Evolutionary conservation across 2,329 filamentous ascomycete genomes (phyloP).

Genomic region (Emmonsiellopsis sp.): DNA sequence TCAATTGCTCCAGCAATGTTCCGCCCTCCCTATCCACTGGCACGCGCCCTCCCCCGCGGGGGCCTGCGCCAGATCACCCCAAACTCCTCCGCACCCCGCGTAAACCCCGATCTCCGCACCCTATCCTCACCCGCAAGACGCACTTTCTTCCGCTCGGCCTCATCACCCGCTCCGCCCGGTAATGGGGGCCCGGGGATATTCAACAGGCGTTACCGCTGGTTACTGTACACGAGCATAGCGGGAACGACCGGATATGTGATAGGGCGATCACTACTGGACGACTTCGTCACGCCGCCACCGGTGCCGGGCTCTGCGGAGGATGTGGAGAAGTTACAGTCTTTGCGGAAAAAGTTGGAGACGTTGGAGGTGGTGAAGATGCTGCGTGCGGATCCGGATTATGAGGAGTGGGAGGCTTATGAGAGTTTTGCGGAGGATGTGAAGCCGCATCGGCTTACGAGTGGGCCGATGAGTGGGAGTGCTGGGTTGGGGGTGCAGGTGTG

Average conservation of each 20-base stretch:
- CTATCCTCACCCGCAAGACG: neutral
- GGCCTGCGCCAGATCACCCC: neutral
- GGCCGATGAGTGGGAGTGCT: conserved; percentile 31
- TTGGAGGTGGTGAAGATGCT: conserved; percentile 30
- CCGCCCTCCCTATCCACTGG: neutral
- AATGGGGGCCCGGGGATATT: no score
- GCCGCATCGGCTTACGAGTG: conserved; percentile 27
- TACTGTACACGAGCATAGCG: no score
- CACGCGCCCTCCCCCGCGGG: neutral
- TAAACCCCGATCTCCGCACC: neutral
- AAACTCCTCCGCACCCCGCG: neutral
- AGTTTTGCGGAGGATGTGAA: conserved; percentile 28
- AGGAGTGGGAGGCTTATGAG: conserved; percentile 31
- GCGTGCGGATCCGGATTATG: conserved; percentile 29
- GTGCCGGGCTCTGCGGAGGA: conserved; percentile 29
- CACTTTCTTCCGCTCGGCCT: conserved; percentile 5
- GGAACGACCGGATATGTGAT: no score
- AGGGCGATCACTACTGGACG: no score
- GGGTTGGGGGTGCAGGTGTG: conserved; percentile 34
- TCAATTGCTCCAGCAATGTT: conserved; percentile 2
- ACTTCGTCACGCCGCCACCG: neutral
- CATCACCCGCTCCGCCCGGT: no score
- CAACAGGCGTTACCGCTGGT: no score
- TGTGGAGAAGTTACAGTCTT: conserved; percentile 17
- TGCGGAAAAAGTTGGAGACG: conserved; percentile 24